Conservation (phyloP, 352 stramenopile species). For the Phytophthora foliorum region DNA sequence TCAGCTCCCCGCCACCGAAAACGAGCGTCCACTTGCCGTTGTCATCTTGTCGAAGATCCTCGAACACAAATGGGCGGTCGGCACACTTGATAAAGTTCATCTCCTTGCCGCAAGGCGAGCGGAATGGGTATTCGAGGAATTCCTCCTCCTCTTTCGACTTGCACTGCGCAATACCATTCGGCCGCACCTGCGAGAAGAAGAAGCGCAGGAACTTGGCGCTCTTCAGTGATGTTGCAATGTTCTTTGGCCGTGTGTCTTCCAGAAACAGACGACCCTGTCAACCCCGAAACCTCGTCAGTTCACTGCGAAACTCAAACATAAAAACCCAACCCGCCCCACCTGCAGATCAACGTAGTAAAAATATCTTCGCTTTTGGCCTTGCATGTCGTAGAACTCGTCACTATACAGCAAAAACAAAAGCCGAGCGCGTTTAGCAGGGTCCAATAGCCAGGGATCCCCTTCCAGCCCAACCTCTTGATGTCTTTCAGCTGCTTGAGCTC, state of each 20-base stretch:
- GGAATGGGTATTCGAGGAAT: constrained; percentile 78
- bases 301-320: not conserved
- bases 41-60: constrained; percentile 54
- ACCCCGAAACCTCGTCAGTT: not conserved
- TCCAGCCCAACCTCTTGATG: constrained; percentile 72
- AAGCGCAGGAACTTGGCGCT: constrained; percentile 86
- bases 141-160: constrained; percentile 36
- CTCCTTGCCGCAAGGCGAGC: constrained; percentile 82
- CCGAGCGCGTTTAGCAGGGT: not conserved
- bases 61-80: constrained; percentile 81
- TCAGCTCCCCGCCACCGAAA: constrained; percentile 67
- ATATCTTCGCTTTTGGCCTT: constrained; percentile 69
- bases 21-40: constrained; percentile 50
- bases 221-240: constrained; percentile 88
- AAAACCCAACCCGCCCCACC: constrained; percentile 26
- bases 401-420: constrained; percentile 34
- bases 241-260: constrained; percentile 85
- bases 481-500: constrained; percentile 82
- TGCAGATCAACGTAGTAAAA: constrained; percentile 91
- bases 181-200: constrained; percentile 79
- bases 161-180: constrained; percentile 35
- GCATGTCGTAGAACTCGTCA: constrained; percentile 78
- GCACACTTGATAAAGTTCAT: constrained; percentile 92
- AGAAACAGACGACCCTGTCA: constrained; percentile 75
- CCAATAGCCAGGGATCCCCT: not conserved